A percentile compares a stretch with the other conserved stretches of the same genome.
Conservation (phyloP, 352 stramenopile genomes). For the Pythium phragmitis region DNA sequence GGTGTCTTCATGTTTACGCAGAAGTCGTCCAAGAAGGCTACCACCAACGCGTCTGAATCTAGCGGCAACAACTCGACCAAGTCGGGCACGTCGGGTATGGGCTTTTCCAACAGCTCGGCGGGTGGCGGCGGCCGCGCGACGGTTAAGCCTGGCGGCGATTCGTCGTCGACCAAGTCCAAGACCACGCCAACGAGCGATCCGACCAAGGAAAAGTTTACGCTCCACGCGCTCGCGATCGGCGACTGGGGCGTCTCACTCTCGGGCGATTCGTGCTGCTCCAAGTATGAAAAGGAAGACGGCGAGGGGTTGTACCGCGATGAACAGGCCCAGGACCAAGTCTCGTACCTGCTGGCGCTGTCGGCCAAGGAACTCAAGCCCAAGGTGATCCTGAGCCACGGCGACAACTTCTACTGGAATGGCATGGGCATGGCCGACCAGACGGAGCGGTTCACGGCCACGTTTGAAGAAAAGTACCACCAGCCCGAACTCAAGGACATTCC, state of each 20-base stretch:
- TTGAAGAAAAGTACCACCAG: conserved; percentile 68
- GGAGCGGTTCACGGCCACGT: conserved; percentile 66
- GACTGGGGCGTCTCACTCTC: conserved; percentile 27
- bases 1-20: not conserved
- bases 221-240: conserved; percentile 27
- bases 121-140: not conserved
- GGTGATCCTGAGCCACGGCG: conserved; percentile 66
- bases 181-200: conserved; percentile 10
- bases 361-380: conserved; percentile 47
- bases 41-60: not conserved
- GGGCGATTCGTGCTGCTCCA: conserved; percentile 29
- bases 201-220: conserved; percentile 17
- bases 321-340: conserved; percentile 34
- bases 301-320: conserved; percentile 29
- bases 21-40: not conserved
- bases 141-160: conserved; percentile 10
- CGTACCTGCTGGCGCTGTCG: conserved; percentile 30
- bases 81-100: not conserved
- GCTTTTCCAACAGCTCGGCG: conserved; percentile 6
- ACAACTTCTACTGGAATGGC: conserved; percentile 87
- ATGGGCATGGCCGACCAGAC: conserved; percentile 47
- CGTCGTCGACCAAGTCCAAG: not conserved
- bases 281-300: conserved; percentile 27
- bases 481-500: conserved; percentile 51
- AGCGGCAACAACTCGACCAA: not conserved